Percentiles rank a stretch among this genome's conserved stretches.
Evolutionary conservation across 345 rosid genomes (phyloP).

Genomic region (Physaria fendleri): DNA sequence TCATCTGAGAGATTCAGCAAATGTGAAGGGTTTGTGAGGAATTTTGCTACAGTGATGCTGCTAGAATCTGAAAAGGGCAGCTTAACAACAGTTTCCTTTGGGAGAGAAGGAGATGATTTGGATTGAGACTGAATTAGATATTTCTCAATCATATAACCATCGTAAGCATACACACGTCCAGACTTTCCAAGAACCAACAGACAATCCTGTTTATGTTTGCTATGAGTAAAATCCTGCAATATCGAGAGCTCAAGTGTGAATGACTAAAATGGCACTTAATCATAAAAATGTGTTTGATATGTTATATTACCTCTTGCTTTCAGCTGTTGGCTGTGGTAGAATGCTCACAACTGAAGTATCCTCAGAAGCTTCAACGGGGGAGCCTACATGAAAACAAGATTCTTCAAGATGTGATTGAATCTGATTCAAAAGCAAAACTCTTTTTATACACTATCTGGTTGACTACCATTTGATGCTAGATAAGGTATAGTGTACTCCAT

Average conservation of each 20-base stretch:
- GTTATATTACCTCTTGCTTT: conserved; percentile 65
- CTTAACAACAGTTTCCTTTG: conserved; percentile 58
- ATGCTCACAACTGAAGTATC: conserved; percentile 52
- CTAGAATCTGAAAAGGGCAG: conserved; percentile 59
- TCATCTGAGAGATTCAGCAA: conserved; percentile 45
- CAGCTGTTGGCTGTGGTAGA: conserved; percentile 71
- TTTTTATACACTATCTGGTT: neutral
- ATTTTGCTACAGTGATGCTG: conserved; percentile 48
- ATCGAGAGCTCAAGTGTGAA: neutral
- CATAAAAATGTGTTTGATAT: neutral
- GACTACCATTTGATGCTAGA: conserved; percentile 62
- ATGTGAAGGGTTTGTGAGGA: conserved; percentile 43
- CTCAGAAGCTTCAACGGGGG: conserved; percentile 40
- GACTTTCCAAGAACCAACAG: conserved; percentile 74
- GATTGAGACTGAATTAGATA: conserved; percentile 76
- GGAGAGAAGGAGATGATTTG: conserved; percentile 65
- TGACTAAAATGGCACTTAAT: neutral
- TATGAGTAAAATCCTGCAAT: conserved; percentile 66
- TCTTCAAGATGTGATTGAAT: neutral
- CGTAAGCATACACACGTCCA: conserved; percentile 65
- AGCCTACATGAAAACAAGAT: conserved; percentile 36
- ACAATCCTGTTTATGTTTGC: conserved; percentile 48
- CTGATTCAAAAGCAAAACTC: neutral
- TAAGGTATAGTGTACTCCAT: conserved; percentile 70
- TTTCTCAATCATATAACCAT: conserved; percentile 71